Conservation (phyloP, 2,329 filamentous ascomycete genomes). For the Aureobasidium sp. region DNA sequence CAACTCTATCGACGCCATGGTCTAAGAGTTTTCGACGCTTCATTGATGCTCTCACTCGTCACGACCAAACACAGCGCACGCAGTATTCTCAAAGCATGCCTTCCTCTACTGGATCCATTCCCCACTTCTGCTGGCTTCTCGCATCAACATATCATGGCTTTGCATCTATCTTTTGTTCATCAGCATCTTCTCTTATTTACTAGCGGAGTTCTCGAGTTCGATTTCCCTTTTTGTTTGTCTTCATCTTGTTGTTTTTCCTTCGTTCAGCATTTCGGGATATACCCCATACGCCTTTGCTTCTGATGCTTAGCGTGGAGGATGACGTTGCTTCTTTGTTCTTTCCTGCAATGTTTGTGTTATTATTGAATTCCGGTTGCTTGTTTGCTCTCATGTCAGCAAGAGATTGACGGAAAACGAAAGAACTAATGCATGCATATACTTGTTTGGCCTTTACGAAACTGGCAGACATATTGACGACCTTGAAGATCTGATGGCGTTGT, state of each 20-base stretch:
- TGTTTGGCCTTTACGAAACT: background rate
- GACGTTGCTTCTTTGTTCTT: background rate
- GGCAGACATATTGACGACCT: background rate
- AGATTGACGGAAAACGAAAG: background rate
- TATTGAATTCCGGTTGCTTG: background rate
- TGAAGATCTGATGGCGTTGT: background rate
- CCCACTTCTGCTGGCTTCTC: background rate
- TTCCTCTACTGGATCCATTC: background rate
- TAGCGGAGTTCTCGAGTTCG: background rate
- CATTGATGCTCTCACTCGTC: background rate
- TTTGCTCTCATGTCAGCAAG: background rate
- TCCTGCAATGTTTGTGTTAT: background rate
- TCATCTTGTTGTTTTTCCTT: slow-evolving; percentile 42
- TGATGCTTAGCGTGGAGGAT: background rate
- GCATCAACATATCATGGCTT: background rate
- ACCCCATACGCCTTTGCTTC: background rate
- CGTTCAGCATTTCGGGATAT: background rate
- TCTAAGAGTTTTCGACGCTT: background rate
- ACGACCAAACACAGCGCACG: background rate
- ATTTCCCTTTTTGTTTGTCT: background rate
- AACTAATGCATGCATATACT: background rate
- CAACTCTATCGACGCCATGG: background rate
- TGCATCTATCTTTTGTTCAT: background rate
- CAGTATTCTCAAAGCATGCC: background rate
- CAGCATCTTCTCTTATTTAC: background rate